Base-by-base conservation (phyloP, 2,329 filamentous ascomycete species). In the Pestalotiopsis sp. region DNA sequence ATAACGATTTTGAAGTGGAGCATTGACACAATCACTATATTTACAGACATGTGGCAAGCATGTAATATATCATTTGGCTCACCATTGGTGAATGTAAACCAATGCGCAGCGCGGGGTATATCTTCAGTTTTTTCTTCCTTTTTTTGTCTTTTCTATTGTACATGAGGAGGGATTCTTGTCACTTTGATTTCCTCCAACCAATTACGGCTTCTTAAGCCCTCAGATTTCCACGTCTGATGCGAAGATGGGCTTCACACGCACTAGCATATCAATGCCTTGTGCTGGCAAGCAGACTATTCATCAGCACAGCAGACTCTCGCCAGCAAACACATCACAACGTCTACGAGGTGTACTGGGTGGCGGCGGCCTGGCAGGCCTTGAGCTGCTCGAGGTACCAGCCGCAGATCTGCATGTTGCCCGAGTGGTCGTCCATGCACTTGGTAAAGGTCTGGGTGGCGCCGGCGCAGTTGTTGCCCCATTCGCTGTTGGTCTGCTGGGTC, bases 361-460 rank as follows among this genome's bases (percentile, higher is more conserved):
- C 91, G 75, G 93, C 92, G 73, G 89, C 84, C 86, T 95, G 93
- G 87, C 93, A 95, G 68, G 93, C 92, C 87, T 95, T 95, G 82
- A 99, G 87, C 89, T 99, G 95, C 82, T 99, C 96, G 76, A 99
- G 85, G 82, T 99, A 99, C 95, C 95, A 99, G 74, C 93, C 92
- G 85, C 96, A 99, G 79, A 98, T 97, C 79, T 92, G 91, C 92
- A 99, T 90, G 84, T 96, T 94, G 75, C 96, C 96, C 79, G 90
- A 86, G 82, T 99, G 92, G 79, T 98, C 93, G 82, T 98, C 95
- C 91, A 99, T 92, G 88, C 96, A 99, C 85, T 91, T 92, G 77
- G 94, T 95, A 87, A 99, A 98, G 83, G 89, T 90, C 82, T 91
- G 90, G 67, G 94, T 90, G 75, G 96, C 94, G 67, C 86, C 89